Base-by-base conservation (phyloP, 2,329 filamentous ascomycete species). In the Hypoxylon sp. region DNA sequence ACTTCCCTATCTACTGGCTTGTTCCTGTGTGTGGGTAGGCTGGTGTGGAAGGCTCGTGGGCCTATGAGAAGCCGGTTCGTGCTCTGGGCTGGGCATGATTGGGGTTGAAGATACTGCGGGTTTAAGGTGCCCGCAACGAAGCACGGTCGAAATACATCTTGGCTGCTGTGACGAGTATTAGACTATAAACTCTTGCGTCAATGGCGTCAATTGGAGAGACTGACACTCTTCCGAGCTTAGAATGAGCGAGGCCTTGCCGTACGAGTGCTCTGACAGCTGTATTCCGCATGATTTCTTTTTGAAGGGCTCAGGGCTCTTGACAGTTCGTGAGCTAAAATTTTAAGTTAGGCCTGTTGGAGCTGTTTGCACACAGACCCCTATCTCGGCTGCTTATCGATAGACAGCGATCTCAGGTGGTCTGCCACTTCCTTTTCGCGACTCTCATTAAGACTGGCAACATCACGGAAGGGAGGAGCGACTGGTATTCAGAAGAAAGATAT, bases 151-250 rank as follows among this genome's bases (percentile, higher is more conserved):
- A 62, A 28, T 60, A 64, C 65, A 60, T 72, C 48, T 51, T 64
- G 62, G 60, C 63, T 68, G n/a, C 55, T 65, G 21, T 45, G 41
- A 11, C 23, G 13, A 32, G 34, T 14, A 51, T 70, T 25, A 63
- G 63, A 10, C 19, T 52, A 34, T 30, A 14, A 17, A 13, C 2
- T 45, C 7, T 56, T n/a, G 5, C 17, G 5, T 46, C 32, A 17
- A 41, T 48, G 14, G 50, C 49, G 53, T 49, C 70, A 72, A 73
- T 75, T 73, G 71, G 38, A 14, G 13, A 21, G 17, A 67, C 71
- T 21, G 34, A 72, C 70, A 49, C 53, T 69, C 49, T 70, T 6
- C 58, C 56, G 5, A 67, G 45, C 65, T 71, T 60, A 23, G 68
- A 30, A 50, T 59, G 67, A 43, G 65, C 61, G n/a, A 68, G 36